Base-by-base conservation (phyloP, 192 early-diverging fungal species). In the Dissophora ornata region DNA sequence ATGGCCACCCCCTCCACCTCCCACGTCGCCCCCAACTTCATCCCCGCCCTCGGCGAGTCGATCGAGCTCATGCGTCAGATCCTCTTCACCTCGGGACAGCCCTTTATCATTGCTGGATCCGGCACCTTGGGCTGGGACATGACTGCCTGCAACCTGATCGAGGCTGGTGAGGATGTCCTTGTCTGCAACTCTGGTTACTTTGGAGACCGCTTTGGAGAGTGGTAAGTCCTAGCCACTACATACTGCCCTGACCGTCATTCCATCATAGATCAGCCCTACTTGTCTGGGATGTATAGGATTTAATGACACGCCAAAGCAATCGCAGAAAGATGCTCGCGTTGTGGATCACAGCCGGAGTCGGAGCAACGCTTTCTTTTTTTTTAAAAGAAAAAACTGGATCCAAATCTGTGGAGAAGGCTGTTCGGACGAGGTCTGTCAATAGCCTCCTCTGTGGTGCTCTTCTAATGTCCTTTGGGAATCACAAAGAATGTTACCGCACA, bases 111-210 rank as follows among this genome's bases (percentile, higher is more conserved):
- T 49, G 90, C 97, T 41, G 97, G 96, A 48, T 97, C 95, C 8
- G 95, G 95, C n/a, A 99, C 96, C 10, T 82, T 97, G n/a, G 95
- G 95, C 13, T 99, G 97, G 97, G 97, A 99, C 84, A 92, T 94
- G 87, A 91, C 92, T 30, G 93, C 93, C 24, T 89, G 91, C 33
- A 99, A 99, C 83, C 82, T 97, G 51, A 54, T 97, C 15, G 94
- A 97, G 83, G 89, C 89, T 32, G 93, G 91, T 29, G 95, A 99
- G 70, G 82, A 90, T 57, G 96, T 90, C 30, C 85, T 99, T 33
- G 93, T 96, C 9, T 79, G 97, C 69, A 94, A 90, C 79, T 95
- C 94, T 36, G 97, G 97, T 6, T 94, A 96, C 83, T 99, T 99
- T 90, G 96, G 96, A 49, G 95, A 97, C 82, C 91, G 93, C 71